Conservation (phyloP, 345 rosid species). For the Rhizophora mangle region DNA sequence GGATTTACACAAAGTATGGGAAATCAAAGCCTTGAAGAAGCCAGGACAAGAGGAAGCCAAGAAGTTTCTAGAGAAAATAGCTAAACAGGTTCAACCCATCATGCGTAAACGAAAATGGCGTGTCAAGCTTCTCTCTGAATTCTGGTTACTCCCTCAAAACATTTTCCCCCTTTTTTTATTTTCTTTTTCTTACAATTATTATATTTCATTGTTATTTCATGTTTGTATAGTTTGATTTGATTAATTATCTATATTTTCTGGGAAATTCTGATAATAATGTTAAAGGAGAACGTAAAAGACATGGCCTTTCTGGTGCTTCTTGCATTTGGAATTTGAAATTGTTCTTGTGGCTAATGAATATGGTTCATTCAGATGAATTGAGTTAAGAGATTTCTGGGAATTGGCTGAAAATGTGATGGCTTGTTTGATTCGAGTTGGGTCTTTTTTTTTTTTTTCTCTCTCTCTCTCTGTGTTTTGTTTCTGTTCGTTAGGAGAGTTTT, state of each 20-base stretch:
- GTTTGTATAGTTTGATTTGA: too few species aligned
- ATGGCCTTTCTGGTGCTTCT: background rate
- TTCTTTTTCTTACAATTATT: background rate
- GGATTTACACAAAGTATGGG: conserved; percentile 70
- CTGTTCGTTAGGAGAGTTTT: too few species aligned
- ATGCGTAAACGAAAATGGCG: conserved; percentile 56
- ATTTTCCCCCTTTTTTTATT: background rate
- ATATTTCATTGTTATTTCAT: background rate
- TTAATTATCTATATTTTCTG: too few species aligned
- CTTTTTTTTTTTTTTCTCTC: too few species aligned
- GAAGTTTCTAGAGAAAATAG: conserved; percentile 58
- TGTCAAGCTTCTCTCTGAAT: conserved; percentile 49
- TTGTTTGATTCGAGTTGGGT: too few species aligned
- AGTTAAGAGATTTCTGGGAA: too few species aligned
- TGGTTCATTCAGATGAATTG: too few species aligned
- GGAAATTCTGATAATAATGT: too few species aligned
- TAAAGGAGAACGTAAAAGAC: background rate
- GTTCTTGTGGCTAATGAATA: too few species aligned
- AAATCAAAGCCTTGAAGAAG: conserved; percentile 62
- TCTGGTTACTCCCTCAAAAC: conserved; percentile 26
- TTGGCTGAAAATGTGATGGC: too few species aligned
- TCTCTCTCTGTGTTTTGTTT: too few species aligned
- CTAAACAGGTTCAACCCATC: conserved; percentile 60
- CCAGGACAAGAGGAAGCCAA: conserved; percentile 64
- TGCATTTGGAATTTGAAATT: background rate